These are phyloP conservation scores for Saccharomyces mikatae DNA, from an alignment of 805 yeast genomes.

Conservation along the genomic window DNA sequence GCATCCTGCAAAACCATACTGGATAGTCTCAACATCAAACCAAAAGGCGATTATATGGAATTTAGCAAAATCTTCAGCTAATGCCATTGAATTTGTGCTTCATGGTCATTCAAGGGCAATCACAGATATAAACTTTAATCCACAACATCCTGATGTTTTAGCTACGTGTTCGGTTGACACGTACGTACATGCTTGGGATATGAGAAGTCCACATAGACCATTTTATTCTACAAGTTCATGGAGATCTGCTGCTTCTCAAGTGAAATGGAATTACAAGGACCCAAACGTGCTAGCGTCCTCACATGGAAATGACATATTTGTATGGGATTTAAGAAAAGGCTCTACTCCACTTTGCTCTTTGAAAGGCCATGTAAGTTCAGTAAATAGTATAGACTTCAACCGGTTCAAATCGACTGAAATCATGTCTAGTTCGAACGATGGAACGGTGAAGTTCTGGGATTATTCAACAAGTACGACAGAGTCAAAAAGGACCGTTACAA, in stretches of 20 bases:
- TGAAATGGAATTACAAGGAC: conserved; percentile 80
- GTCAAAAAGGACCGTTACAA: conserved; percentile 52
- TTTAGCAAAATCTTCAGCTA: conserved; percentile 54
- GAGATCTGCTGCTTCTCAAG: conserved; percentile 91
- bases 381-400: conserved; percentile 84
- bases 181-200: conserved; percentile 82
- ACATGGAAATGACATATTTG: conserved; percentile 69
- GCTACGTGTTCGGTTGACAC: conserved; percentile 95
- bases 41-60: conserved; percentile 97
- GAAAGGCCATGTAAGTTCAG: conserved; percentile 73
- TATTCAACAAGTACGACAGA: conserved; percentile 33
- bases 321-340: conserved; percentile 88
- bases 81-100: conserved; percentile 77
- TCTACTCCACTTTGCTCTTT: conserved; percentile 63
- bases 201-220: conserved; percentile 71
- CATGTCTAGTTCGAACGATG: conserved; percentile 81
- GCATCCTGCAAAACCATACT: conserved; percentile 70
- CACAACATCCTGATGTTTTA: conserved; percentile 71
- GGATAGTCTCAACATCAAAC: conserved; percentile 91
- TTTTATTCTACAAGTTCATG: conserved; percentile 82
- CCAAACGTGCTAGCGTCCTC: conserved; percentile 75
- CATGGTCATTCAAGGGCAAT: conserved; percentile 91
- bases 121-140: conserved; percentile 91
- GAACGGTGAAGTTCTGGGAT: conserved; percentile 79
- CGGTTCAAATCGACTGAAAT: conserved; percentile 50